phyloP scores from a whole-genome alignment of 148 eudicot species.

The Fallopia convolvulus region DNA sequence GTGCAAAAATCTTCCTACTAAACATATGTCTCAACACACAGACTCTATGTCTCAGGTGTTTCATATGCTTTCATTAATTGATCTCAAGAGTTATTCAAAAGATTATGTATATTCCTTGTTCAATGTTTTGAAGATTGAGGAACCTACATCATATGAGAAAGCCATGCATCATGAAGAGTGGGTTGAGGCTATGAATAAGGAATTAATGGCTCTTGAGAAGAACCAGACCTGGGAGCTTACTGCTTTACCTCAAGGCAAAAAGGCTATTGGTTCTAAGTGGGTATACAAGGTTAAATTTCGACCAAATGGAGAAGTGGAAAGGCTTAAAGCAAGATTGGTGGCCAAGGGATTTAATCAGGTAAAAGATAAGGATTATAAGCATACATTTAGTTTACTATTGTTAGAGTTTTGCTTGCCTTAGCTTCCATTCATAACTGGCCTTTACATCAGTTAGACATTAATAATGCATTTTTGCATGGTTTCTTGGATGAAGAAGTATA shows the following conservation, averaged over 20 bases:
- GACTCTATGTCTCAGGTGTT: no score
- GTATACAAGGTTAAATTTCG: not conserved
- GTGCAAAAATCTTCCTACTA: not conserved
- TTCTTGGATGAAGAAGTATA: not conserved
- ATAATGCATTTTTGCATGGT: not conserved
- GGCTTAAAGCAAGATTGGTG: not conserved
- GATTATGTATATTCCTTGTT: not conserved
- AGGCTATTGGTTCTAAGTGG: not conserved
- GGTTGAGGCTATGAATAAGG: not conserved
- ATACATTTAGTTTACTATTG: not conserved
- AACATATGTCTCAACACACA: no score
- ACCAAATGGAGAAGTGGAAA: not conserved
- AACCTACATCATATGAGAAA: not conserved
- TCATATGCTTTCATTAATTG: not conserved
- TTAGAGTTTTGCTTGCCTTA: not conserved
- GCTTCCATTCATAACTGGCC: not conserved
- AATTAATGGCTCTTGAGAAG: not conserved
- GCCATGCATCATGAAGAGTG: not conserved
- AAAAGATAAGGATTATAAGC: not conserved
- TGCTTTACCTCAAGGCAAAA: not conserved
- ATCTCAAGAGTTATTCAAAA: not conserved
- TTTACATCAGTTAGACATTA: not conserved
- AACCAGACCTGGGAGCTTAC: not conserved
- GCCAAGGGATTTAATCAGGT: not conserved
- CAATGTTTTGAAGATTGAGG: not conserved